Percentiles rank a stretch among this genome's conserved stretches.
Evolutionary conservation across 1,284 basidiomycete species (phyloP).

Genomic region (Cyathus olla): DNA sequence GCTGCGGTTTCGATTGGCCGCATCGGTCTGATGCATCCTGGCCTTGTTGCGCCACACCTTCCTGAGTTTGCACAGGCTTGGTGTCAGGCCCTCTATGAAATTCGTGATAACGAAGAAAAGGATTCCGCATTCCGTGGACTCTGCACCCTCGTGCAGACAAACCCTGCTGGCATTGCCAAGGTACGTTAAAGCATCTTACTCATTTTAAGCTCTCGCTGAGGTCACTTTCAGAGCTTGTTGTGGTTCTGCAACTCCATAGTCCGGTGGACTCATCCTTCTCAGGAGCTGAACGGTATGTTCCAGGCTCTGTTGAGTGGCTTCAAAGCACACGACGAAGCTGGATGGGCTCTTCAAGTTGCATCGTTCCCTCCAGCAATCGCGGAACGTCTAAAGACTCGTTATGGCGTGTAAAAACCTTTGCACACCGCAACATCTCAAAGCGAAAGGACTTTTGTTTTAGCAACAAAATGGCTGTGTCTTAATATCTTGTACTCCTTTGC

Average conservation of each 20-base stretch:
- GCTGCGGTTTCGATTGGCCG: constrained; percentile 99
- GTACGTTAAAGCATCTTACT: constrained; percentile 49
- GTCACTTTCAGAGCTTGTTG: constrained; percentile 75
- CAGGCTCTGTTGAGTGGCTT: constrained; percentile 85
- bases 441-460: constrained; percentile 8
- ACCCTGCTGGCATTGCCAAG: constrained; percentile 92
- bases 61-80: constrained; percentile 94
- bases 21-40: constrained; percentile 93
- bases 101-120: constrained; percentile 99
- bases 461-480: constrained; percentile 6
- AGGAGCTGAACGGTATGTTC: constrained; percentile 93
- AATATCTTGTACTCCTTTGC: too few species aligned
- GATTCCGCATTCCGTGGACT: constrained; percentile 99
- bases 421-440: background rate
- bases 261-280: constrained; percentile 91
- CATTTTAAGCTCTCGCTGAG: background rate
- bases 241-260: constrained; percentile 99
- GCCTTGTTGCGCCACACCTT: constrained; percentile 90
- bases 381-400: constrained; percentile 80
- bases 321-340: constrained; percentile 84
- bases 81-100: constrained; percentile 98
- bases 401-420: constrained; percentile 69
- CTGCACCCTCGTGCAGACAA: constrained; percentile 95
- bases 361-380: constrained; percentile 85
- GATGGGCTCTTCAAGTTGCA: constrained; percentile 82